Evolutionary conservation across 768 basidiomycete species (phyloP).

Genomic region (Termitomyces sp.): DNA sequence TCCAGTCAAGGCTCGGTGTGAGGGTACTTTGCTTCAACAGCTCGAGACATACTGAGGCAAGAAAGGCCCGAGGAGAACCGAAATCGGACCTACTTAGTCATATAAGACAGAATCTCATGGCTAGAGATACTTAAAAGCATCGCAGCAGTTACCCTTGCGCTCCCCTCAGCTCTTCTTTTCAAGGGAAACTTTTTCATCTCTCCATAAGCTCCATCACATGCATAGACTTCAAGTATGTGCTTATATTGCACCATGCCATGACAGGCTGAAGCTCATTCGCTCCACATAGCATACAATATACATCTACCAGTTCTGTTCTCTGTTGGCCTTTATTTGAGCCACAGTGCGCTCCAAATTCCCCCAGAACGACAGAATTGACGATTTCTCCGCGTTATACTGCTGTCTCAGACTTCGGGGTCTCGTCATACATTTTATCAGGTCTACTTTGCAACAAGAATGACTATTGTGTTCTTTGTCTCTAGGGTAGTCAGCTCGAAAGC

Average conservation of each 20-base stretch:
- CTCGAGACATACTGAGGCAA: neutral
- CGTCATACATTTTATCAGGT: conserved; percentile 11
- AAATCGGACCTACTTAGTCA: conserved; percentile 5
- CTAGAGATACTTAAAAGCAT: conserved; percentile 8
- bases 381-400: conserved; percentile 9
- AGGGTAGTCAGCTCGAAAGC: conserved; percentile 15
- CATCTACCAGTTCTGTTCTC: conserved; percentile 14
- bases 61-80: neutral
- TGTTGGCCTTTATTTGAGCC: conserved; percentile 14
- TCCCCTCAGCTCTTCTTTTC: conserved; percentile 13
- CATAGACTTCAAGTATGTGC: conserved; percentile 11
- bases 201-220: conserved; percentile 17
- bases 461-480: conserved; percentile 5
- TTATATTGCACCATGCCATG: conserved; percentile 10
- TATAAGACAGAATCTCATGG: conserved; percentile 20
- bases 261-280: conserved; percentile 13
- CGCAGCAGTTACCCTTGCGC: conserved; percentile 7
- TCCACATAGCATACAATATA: conserved; percentile 9
- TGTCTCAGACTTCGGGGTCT: conserved; percentile 13
- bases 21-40: neutral
- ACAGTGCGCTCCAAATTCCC: conserved; percentile 10
- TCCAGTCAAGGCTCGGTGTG: neutral
- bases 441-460: conserved; percentile 5
- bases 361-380: conserved; percentile 9
- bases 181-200: conserved; percentile 13